phyloP scores from a whole-genome alignment of 768 basidiomycete species.

The Cyclocybe aegerita region DNA sequence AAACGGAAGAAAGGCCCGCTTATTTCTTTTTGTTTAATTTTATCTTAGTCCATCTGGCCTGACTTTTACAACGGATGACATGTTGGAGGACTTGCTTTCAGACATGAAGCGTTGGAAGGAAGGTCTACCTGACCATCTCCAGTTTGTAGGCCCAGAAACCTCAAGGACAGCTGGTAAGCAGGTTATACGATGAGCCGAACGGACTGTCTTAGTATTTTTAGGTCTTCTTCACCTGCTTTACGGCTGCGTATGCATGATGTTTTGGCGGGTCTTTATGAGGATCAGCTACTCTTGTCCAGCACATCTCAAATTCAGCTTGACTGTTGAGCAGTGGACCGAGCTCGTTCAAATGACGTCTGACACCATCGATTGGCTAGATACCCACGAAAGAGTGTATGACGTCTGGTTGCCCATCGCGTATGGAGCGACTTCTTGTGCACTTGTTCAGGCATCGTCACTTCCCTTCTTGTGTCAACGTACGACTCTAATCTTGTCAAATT shows the following conservation, averaged over 20 bases:
- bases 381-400: conserved; percentile 79
- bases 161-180: conserved; percentile 65
- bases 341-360: conserved; percentile 75
- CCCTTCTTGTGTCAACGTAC: not conserved
- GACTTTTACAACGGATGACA: conserved; percentile 79
- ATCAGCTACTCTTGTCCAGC: conserved; percentile 91
- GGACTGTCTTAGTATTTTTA: conserved; percentile 25
- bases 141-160: conserved; percentile 71
- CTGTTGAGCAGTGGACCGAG: conserved; percentile 75
- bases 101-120: conserved; percentile 79
- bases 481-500: conserved; percentile 1
- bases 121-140: conserved; percentile 74
- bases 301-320: conserved; percentile 84
- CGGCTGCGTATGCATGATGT: conserved; percentile 91
- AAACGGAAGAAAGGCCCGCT: not conserved
- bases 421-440: conserved; percentile 82
- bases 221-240: conserved; percentile 89
- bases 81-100: conserved; percentile 58
- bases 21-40: not conserved
- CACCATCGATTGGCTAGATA: conserved; percentile 87
- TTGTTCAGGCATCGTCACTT: conserved; percentile 63
- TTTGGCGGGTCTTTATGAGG: conserved; percentile 98
- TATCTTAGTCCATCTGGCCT: conserved; percentile 78
- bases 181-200: not conserved
- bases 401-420: conserved; percentile 88